Percentiles rank a stretch among this genome's conserved stretches.
These are phyloP conservation scores for Aquilaria sinensis DNA, from an alignment of 345 rosid genomes.

Conservation along the genomic window DNA sequence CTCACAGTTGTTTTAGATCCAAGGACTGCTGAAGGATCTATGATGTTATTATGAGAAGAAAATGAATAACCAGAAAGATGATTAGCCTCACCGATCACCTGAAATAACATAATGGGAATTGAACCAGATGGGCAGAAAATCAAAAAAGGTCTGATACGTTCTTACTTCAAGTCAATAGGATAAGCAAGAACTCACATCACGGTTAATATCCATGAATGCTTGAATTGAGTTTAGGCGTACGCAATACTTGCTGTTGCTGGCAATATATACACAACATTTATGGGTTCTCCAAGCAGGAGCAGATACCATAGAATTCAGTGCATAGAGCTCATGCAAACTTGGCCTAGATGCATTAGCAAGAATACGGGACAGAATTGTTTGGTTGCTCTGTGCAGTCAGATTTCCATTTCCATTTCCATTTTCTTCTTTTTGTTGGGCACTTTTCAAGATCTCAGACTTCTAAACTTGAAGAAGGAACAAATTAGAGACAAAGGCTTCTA, in stretches of 20 bases:
- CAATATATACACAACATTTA: conserved; percentile 90
- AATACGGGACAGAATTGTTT: conserved; percentile 45
- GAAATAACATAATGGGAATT: conserved; percentile 15
- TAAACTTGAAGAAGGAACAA: conserved; percentile 19
- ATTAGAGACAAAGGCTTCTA: conserved; percentile 5
- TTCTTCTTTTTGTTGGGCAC: conserved; percentile 52
- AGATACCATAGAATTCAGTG: conserved; percentile 34
- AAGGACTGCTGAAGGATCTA: conserved; percentile 74
- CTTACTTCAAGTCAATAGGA: neutral
- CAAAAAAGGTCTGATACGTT: neutral
- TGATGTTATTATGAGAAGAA: conserved; percentile 71
- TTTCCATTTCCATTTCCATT: conserved; percentile 65
- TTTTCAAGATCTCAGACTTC: conserved; percentile 62
- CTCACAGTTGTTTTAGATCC: conserved; percentile 91
- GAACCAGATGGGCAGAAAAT: conserved; percentile 8
- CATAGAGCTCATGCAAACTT: conserved; percentile 60
- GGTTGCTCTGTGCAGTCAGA: conserved; percentile 46
- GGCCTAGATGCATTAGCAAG: conserved; percentile 68
- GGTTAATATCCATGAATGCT: conserved; percentile 84
- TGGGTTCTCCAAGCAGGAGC: conserved; percentile 45
- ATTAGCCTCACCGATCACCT: conserved; percentile 86
- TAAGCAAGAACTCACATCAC: conserved; percentile 60
- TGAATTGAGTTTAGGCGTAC: conserved; percentile 81
- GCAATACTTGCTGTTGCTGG: conserved; percentile 69
- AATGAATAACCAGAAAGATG: conserved; percentile 79